These are phyloP conservation scores for Alternaria viburni DNA, from an alignment of 2,329 filamentous ascomycete species.

Conservation along the genomic window DNA sequence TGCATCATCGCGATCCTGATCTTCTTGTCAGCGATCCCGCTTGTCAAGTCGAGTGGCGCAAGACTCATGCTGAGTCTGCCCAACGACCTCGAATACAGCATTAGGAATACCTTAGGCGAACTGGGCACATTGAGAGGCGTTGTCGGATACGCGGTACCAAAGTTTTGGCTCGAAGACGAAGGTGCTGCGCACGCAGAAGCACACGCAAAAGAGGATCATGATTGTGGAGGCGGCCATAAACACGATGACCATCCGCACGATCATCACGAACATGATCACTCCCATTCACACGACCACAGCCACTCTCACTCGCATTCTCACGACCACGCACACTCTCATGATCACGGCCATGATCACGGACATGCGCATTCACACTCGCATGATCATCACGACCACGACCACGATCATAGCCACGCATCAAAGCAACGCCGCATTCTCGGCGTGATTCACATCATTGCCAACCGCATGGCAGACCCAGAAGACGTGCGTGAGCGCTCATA, in stretches of 20 bases:
- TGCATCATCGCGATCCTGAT: constrained; percentile 93
- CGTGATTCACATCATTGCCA: constrained; percentile 84
- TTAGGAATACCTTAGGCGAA: constrained; percentile 85
- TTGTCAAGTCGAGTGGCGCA: constrained; percentile 84
- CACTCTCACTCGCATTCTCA: constrained; percentile 34
- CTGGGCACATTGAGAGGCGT: constrained; percentile 84
- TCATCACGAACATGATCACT: constrained; percentile 20
- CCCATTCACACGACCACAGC: constrained; percentile 33
- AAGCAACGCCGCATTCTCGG: constrained; percentile 67
- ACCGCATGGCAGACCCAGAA: constrained; percentile 73
- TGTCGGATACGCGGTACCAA: constrained; percentile 81
- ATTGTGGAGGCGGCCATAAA: constrained; percentile 31
- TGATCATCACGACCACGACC: constrained; percentile 33
- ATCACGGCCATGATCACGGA: constrained; percentile 29
- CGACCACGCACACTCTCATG: constrained; percentile 35
- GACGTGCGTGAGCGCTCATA: constrained; percentile 82
- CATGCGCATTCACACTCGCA: constrained; percentile 8
- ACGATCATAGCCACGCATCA: constrained; percentile 43
- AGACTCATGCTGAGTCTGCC: constrained; percentile 85
- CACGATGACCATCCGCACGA: constrained; percentile 34
- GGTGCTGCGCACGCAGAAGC: constrained; percentile 50
- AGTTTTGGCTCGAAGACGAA: constrained; percentile 89
- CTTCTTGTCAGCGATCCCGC: constrained; percentile 86
- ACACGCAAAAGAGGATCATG: constrained; percentile 50
- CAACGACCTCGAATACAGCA: constrained; percentile 82